Base-by-base conservation (phyloP, 2,329 filamentous ascomycete genomes). In the Fusarium albosuccineum region DNA sequence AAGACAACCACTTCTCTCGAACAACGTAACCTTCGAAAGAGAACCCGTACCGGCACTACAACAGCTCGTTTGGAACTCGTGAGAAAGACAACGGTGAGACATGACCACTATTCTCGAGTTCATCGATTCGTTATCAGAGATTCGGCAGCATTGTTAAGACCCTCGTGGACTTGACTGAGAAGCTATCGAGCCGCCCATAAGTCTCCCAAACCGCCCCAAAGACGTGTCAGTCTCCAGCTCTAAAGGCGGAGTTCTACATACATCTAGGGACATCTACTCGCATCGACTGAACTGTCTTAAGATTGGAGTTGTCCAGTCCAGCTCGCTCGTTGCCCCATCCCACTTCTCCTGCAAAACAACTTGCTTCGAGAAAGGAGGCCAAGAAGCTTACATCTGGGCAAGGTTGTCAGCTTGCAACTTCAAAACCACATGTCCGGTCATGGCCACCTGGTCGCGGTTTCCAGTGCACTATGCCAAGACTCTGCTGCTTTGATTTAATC, bases 11-110 rank as follows among this genome's bases (percentile, higher is more conserved):
- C 40, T 42, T 54, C 45, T 62, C 41, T 55, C 46, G 45, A 66
- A 57, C 30, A 60, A 55, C 49, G 57, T 62, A 62, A 40, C 60
- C 45, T 34, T 45, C 59, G 29, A 54, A 53, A 48, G 29, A 60
- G 53, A 45, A 39, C 44, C n/a, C 26, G 22, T 33, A 51, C 41
- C 52, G 57, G 39, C 14, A 57, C 34, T 14, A 45, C 36, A 44
- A 48, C 22, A 13, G 36, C 33, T 39, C 44, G 48, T 46, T 57
- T 48, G 27, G 14, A 13, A 41, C 44, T 10, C n/a, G 44, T 41
- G 36, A 62, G 58, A 54, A 50, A 70, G 33, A 62, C 29, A 64
- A 73, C 44, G 64, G 70, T 73, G 57, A 73, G 68, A 70, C 60
- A 60, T 41, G 40, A 55, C 27, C 45, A 41, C 56, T 70, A 34